phyloP scores from a whole-genome alignment of 1,284 basidiomycete species.

The Leucoagaricus sp. region DNA sequence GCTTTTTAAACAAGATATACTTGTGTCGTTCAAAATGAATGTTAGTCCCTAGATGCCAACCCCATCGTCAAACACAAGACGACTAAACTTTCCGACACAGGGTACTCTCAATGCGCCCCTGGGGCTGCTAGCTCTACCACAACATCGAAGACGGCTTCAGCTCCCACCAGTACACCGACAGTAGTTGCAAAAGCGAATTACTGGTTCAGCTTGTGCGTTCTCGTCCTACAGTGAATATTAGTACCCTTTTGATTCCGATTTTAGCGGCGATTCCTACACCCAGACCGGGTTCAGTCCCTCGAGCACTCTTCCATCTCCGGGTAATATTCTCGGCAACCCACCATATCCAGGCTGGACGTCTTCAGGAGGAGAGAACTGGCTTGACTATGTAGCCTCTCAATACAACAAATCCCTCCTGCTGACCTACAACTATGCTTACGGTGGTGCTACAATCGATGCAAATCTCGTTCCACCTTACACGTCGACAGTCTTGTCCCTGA shows the following conservation, averaged over 20 bases:
- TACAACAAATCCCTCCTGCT: conserved; percentile 54
- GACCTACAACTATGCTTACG: conserved; percentile 63
- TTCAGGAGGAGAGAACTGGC: conserved; percentile 59
- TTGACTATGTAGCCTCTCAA: conserved; percentile 49
- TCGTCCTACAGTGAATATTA: neutral
- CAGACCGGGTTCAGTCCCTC: conserved; percentile 51
- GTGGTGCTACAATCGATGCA: conserved; percentile 60
- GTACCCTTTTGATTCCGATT: neutral
- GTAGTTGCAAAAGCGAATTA: conserved; percentile 18
- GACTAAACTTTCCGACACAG: conserved; percentile 25
- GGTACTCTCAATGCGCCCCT: conserved; percentile 47
- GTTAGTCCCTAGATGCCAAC: conserved; percentile 26
- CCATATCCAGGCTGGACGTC: conserved; percentile 58
- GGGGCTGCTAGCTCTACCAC: conserved; percentile 27
- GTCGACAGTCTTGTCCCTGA: conserved; percentile 50
- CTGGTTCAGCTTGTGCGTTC: conserved; percentile 29
- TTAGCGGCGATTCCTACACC: conserved; percentile 61
- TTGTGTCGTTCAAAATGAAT: conserved; percentile 40
- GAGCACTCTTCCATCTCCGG: conserved; percentile 40
- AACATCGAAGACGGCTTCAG: conserved; percentile 20
- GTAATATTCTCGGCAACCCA: conserved; percentile 61
- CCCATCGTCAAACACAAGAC: neutral
- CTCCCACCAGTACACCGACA: conserved; percentile 17
- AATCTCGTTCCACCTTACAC: conserved; percentile 50
- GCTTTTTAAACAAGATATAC: conserved; percentile 23